Evolutionary conservation across 495 filamentous ascomycete species (phyloP), one percentile per base, ranked within the genome.

Genomic region (Penicillium desertorum): DNA sequence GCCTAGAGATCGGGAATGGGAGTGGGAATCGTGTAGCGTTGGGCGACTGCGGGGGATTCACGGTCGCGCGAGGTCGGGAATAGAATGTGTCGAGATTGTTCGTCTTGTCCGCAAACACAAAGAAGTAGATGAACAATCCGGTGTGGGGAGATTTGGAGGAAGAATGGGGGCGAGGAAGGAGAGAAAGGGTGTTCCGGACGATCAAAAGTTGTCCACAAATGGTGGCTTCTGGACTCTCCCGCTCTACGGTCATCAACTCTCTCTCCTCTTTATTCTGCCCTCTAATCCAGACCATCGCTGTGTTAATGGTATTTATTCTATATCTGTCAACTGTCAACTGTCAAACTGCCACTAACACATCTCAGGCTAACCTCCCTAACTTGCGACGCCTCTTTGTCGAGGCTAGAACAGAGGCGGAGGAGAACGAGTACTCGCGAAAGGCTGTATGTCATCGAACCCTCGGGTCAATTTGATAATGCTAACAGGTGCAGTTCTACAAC

Each of bases 311-410:
- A 56, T 20, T 45, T 23, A 25, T 29, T 48, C 5, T 8, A 41
- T 3, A 4, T n/a, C 17, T 32, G 30, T 16, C 17, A 49, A 39
- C 17, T 32, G 30, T 16, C 17, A 49, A 39, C n/a, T 17, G 7
- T 9, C 16, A 46, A 10, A 4, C 5, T 20, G n/a, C 36, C 45
- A 25, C 54, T 69, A 48, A 61, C 36, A 27, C 44, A 50, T 51
- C 57, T 53, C 60, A 89, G 91, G 89, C 87, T 60, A 94, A 88
- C 73, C 86, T 98, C 48, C 94, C 94, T 42, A 98, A 98, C 70
- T 82, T 98, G 37, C 87, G 94, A 44, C 92, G 94, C 25, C 86
- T 98, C 51, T 98, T 98, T 72, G 95, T 97, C 50, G 92, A 96
- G 75, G 91, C 95, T 11, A 81, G 94, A 51, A 91, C 91, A 4